These are phyloP conservation scores for Crithidia thermophila DNA, from an alignment of 208 protist genomes.

Conservation along the genomic window DNA sequence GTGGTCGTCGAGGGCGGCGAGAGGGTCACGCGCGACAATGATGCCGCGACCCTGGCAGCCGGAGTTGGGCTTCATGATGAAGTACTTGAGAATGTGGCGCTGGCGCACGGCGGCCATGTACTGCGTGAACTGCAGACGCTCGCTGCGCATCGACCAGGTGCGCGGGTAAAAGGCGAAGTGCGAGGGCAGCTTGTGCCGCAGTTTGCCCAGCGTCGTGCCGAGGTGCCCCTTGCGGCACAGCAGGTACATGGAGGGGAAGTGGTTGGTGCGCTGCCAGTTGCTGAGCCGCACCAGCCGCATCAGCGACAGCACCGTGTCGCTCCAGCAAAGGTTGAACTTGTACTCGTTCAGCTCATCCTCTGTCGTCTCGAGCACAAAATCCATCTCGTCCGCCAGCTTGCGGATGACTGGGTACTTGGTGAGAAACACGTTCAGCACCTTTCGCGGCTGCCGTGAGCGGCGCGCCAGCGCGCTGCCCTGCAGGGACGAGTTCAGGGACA, in stretches of 20 bases:
- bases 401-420: slow-evolving; percentile 89
- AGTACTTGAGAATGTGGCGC: slow-evolving; percentile 72
- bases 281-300: slow-evolving; percentile 86
- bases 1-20: slow-evolving; percentile 68
- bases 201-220: slow-evolving; percentile 88
- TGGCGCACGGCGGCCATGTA: slow-evolving; percentile 61
- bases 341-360: slow-evolving; percentile 87
- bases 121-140: slow-evolving; percentile 71
- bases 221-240: slow-evolving; percentile 94
- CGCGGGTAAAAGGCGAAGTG: slow-evolving; percentile 92
- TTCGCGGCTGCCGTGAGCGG: slow-evolving; percentile 45
- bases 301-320: slow-evolving; percentile 91
- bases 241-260: slow-evolving; percentile 96
- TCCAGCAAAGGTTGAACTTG: slow-evolving; percentile 95
- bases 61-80: slow-evolving; percentile 95
- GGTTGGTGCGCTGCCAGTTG: slow-evolving; percentile 96
- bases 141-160: slow-evolving; percentile 89
- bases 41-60: slow-evolving; percentile 95
- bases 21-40: slow-evolving; percentile 85
- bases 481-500: slow-evolving; percentile 31
- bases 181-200: slow-evolving; percentile 77
- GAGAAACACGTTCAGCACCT: slow-evolving; percentile 70
- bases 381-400: slow-evolving; percentile 67
- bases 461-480: slow-evolving; percentile 28
- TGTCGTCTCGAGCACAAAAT: slow-evolving; percentile 73